Conservation (phyloP, 2,329 filamentous ascomycete genomes). For the Aureobasidium sp. region DNA sequence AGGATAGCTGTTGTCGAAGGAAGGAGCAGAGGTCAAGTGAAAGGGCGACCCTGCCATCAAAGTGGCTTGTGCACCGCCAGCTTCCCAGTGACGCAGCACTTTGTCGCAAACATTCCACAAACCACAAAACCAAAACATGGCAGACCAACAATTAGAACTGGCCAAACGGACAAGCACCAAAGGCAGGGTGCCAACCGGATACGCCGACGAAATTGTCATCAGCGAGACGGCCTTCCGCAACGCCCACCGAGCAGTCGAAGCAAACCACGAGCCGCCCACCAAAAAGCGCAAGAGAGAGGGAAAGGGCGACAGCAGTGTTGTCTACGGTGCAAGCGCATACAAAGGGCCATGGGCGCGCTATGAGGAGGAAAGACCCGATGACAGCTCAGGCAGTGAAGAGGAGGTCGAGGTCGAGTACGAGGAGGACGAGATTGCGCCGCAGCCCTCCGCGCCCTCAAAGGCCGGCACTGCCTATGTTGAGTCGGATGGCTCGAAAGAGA, state of each 20-base stretch:
- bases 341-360: constrained; percentile 93
- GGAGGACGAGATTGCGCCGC: constrained; percentile 61
- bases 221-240: constrained; percentile 85
- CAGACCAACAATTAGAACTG: constrained; percentile 17
- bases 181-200: constrained; percentile 60
- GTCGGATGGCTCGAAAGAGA: constrained; percentile 54
- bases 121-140: neutral
- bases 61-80: neutral
- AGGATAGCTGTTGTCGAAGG: too few relatives aligned
- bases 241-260: constrained; percentile 73
- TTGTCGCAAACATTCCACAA: neutral
- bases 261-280: constrained; percentile 46
- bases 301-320: constrained; percentile 76
- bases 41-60: neutral
- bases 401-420: constrained; percentile 66
- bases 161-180: constrained; percentile 28
- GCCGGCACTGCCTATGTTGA: constrained; percentile 45
- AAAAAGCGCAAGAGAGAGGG: constrained; percentile 78
- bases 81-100: neutral
- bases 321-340: constrained; percentile 82
- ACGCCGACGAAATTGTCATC: constrained; percentile 78
- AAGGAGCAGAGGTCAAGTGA: neutral
- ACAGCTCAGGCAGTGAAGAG: constrained; percentile 62
- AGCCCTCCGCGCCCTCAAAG: constrained; percentile 54
- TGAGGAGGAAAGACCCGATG: constrained; percentile 63